phyloP scores from a whole-genome alignment of 768 basidiomycete genomes.

The Wakefieldia striispora region DNA sequence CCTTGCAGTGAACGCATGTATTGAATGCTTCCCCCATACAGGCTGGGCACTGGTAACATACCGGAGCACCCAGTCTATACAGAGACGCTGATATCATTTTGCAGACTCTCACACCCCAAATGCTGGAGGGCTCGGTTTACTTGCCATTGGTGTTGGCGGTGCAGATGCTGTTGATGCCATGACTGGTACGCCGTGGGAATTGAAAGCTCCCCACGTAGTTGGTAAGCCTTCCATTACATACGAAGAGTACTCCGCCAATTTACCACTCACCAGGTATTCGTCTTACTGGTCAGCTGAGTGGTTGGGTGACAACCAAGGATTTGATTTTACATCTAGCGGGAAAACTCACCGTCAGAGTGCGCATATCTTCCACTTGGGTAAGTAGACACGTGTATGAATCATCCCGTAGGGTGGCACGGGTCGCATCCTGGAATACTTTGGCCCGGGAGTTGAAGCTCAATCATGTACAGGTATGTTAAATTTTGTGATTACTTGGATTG shows the following conservation, averaged over 20 bases:
- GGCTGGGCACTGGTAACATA: conserved; percentile 75
- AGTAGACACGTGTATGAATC: conserved; percentile 1
- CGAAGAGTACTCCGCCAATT: not conserved
- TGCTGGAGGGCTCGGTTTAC: conserved; percentile 92
- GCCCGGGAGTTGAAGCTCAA: conserved; percentile 82
- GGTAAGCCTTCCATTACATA: conserved; percentile 43
- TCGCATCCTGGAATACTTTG: conserved; percentile 94
- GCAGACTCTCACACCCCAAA: conserved; percentile 97
- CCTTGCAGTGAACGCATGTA: not conserved
- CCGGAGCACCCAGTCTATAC: not conserved
- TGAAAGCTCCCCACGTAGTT: conserved; percentile 85
- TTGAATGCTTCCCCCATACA: conserved; percentile 27
- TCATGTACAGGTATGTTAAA: conserved; percentile 79
- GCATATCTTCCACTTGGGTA: conserved; percentile 22
- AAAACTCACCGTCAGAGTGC: conserved; percentile 86
- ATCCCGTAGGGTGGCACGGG: conserved; percentile 85
- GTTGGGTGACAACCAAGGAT: conserved; percentile 96
- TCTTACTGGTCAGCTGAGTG: conserved; percentile 80
- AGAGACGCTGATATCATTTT: conserved; percentile 4
- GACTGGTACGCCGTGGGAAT: conserved; percentile 97
- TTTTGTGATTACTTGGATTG: not conserved
- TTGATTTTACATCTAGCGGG: conserved; percentile 93
- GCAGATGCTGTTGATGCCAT: conserved; percentile 98
- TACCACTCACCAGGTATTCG: conserved; percentile 60
- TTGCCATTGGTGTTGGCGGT: conserved; percentile 99